A percentile compares a stretch with the other conserved stretches of the same genome.
These are phyloP conservation scores for Scedosporium aurantiacum DNA, from an alignment of 2,329 filamentous ascomycete genomes.

Conservation along the genomic window DNA sequence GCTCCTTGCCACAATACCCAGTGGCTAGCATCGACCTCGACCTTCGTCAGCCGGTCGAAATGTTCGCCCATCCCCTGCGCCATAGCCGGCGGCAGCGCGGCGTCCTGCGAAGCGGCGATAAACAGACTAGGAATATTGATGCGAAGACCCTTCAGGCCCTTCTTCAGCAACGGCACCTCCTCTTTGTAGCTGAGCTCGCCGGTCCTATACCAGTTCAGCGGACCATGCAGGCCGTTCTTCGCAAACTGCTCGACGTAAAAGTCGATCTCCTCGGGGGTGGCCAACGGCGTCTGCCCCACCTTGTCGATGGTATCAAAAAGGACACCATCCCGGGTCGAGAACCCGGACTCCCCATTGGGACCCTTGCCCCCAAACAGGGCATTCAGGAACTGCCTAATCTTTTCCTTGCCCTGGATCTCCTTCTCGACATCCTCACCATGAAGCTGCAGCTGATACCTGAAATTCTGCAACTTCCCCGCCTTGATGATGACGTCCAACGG, in stretches of 20 bases:
- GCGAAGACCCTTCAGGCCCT: conserved; percentile 32
- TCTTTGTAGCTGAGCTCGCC: conserved; percentile 64
- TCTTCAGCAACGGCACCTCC: conserved; percentile 48
- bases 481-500: conserved; percentile 50
- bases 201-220: conserved; percentile 82
- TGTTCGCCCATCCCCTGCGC: conserved; percentile 57
- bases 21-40: conserved; percentile 59
- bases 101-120: conserved; percentile 60
- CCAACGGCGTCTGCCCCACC: conserved; percentile 45
- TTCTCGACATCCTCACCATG: conserved; percentile 55
- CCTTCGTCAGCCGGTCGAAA: conserved; percentile 53
- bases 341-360: conserved; percentile 41
- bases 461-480: conserved; percentile 48
- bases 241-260: conserved; percentile 65
- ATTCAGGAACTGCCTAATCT: conserved; percentile 59
- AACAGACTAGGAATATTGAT: conserved; percentile 60
- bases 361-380: conserved; percentile 58
- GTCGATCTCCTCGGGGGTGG: conserved; percentile 60
- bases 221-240: conserved; percentile 64
- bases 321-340: conserved; percentile 51
- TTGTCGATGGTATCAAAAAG: conserved; percentile 50
- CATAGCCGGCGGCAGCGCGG: conserved; percentile 62
- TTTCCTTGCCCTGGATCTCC: conserved; percentile 42
- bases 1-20: conserved; percentile 74
- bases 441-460: conserved; percentile 78